A percentile compares a stretch with the other conserved stretches of the same genome.
Evolutionary conservation across 768 basidiomycete genomes (phyloP).

Genomic region (Chalciporus chontae): DNA sequence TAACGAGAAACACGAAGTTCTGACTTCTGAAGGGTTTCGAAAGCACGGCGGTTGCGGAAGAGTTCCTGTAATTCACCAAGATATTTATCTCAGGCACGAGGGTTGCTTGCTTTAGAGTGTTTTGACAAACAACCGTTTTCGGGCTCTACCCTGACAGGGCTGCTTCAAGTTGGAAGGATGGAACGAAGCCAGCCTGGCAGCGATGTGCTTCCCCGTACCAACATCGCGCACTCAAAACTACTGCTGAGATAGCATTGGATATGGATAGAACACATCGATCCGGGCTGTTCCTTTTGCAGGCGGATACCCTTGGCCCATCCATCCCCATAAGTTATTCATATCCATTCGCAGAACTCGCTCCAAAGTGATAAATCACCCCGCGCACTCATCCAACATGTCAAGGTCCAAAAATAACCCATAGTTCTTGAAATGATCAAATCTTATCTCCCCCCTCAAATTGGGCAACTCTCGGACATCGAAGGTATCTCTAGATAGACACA

Average conservation of each 20-base stretch:
- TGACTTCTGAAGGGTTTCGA: constrained; percentile 9
- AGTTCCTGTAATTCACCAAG: background rate
- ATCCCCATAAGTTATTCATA: background rate
- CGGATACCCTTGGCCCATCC: constrained; percentile 21
- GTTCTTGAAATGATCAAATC: constrained; percentile 20
- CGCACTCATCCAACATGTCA: background rate
- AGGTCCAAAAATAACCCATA: constrained; percentile 6
- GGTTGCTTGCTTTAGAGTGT: constrained; percentile 14
- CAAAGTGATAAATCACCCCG: background rate
- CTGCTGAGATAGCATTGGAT: background rate
- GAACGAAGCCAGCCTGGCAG: too few relatives aligned
- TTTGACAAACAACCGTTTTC: constrained; percentile 12
- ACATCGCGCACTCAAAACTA: background rate
- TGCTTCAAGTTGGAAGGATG: too few relatives aligned
- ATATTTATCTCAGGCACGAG: constrained; percentile 11
- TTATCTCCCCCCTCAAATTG: constrained; percentile 14
- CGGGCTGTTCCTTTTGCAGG: background rate
- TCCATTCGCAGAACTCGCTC: background rate
- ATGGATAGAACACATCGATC: background rate
- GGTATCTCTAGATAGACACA: constrained; percentile 5
- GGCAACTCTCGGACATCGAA: background rate
- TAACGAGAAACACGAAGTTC: background rate
- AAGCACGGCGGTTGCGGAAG: background rate
- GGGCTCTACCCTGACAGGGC: too few relatives aligned
- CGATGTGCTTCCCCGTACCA: background rate